Conservation (phyloP, 768 basidiomycete species). For the Boletales sp. region DNA sequence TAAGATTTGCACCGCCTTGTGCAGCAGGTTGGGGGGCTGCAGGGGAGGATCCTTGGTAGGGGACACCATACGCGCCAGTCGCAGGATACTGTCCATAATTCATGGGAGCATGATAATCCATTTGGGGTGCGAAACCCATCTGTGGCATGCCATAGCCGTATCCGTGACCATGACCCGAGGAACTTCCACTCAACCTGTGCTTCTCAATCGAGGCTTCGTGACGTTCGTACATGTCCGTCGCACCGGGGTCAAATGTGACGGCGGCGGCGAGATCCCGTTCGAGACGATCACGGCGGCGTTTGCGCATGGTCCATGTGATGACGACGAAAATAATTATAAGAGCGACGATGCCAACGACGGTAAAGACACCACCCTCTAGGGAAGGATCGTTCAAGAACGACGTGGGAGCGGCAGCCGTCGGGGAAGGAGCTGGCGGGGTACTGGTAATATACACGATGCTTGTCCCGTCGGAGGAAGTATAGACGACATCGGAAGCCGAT, state of each 20-base stretch:
- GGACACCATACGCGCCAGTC: constrained; percentile 1
- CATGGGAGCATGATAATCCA: constrained; percentile 18
- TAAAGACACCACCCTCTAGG: constrained; percentile 58
- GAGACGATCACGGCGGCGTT: constrained; percentile 40
- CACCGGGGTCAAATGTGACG: constrained; percentile 48
- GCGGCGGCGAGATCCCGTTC: constrained; percentile 38
- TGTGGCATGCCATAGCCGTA: constrained; percentile 15
- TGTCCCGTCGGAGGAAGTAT: constrained; percentile 23
- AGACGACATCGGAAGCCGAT: constrained; percentile 12
- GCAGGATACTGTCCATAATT: constrained; percentile 22
- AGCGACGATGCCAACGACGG: constrained; percentile 45
- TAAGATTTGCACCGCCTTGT: constrained; percentile 30
- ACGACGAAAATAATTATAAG: constrained; percentile 44
- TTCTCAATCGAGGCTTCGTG: constrained; percentile 19
- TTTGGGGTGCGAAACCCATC: constrained; percentile 12
- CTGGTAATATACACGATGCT: constrained; percentile 30
- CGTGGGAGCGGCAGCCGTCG: constrained; percentile 19
- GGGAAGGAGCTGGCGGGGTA: constrained; percentile 25
- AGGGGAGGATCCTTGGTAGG: constrained; percentile 12
- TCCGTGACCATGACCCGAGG: constrained; percentile 24
- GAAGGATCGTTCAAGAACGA: constrained; percentile 63
- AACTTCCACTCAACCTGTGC: constrained; percentile 19
- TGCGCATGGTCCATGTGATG: constrained; percentile 47
- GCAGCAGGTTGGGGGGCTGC: constrained; percentile 7
- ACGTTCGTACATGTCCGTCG: constrained; percentile 24